A percentile compares a stretch with the other conserved stretches of the same genome.
phyloP scores from a whole-genome alignment of 139 green algal species.

The Picochlorum sp. region DNA sequence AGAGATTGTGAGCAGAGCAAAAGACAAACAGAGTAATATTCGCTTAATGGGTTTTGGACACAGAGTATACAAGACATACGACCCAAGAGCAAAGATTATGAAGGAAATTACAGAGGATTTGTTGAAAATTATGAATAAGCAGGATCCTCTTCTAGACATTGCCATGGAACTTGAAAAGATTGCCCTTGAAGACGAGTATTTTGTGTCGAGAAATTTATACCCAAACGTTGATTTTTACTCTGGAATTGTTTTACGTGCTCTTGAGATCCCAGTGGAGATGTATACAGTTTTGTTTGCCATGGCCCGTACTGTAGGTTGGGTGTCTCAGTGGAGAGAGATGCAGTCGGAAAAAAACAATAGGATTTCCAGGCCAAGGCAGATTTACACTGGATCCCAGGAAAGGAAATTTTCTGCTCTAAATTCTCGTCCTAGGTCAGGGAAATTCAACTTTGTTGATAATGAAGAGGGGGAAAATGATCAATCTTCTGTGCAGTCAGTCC shows the following conservation, averaged over 20 bases:
- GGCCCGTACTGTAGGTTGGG: conserved; percentile 55
- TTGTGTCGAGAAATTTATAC: conserved; percentile 47
- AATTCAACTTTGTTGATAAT: background rate
- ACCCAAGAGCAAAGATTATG: conserved; percentile 56
- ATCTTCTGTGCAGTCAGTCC: background rate
- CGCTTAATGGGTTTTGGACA: conserved; percentile 71
- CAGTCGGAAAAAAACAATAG: conserved; percentile 17
- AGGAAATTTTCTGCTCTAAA: conserved; percentile 19
- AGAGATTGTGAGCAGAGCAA: background rate
- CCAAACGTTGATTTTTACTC: conserved; percentile 76
- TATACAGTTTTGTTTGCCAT: conserved; percentile 69
- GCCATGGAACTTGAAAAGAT: conserved; percentile 55
- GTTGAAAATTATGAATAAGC: conserved; percentile 32
- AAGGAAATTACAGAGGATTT: conserved; percentile 32
- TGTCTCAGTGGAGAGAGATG: conserved; percentile 69
- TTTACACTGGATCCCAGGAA: conserved; percentile 34
- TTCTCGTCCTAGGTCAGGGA: background rate
- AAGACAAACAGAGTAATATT: conserved; percentile 30
- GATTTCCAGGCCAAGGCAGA: conserved; percentile 47
- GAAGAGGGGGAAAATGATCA: background rate
- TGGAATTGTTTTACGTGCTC: conserved; percentile 53
- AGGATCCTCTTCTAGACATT: conserved; percentile 53
- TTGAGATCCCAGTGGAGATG: conserved; percentile 56
- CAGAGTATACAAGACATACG: conserved; percentile 59
- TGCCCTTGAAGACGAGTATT: conserved; percentile 59